phyloP scores from a whole-genome alignment of 2,329 filamentous ascomycete genomes.

The Pyricularia pennisetigena region DNA sequence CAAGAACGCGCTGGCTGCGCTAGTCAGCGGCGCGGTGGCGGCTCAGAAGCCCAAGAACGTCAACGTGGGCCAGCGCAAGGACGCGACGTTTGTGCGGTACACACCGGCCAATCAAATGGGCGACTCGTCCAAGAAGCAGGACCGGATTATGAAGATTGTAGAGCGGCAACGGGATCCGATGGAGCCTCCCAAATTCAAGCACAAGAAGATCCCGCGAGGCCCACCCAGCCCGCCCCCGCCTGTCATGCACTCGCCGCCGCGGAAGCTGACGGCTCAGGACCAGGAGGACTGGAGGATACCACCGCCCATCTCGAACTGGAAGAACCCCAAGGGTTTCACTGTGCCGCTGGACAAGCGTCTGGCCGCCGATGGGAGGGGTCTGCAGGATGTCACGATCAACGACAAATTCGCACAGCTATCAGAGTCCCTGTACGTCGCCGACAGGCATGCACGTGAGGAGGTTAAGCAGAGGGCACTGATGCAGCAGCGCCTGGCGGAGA shows the following conservation, averaged over 20 bases:
- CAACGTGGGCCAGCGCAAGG: slow-evolving; percentile 67
- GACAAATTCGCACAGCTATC: slow-evolving; percentile 97
- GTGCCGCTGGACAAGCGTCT: slow-evolving; percentile 91
- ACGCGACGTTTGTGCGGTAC: slow-evolving; percentile 90
- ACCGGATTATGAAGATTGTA: slow-evolving; percentile 97
- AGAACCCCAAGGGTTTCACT: slow-evolving; percentile 97
- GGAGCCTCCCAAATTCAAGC: slow-evolving; percentile 97
- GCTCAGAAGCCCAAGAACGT: slow-evolving; percentile 96
- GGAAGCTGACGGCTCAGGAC: slow-evolving; percentile 92
- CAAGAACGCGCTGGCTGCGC: slow-evolving; percentile 69
- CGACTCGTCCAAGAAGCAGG: slow-evolving; percentile 72
- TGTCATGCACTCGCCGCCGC: slow-evolving; percentile 86
- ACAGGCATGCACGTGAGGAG: slow-evolving; percentile 90
- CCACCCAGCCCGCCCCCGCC: slow-evolving; percentile 89
- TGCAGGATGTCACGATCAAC: slow-evolving; percentile 94
- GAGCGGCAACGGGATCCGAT: slow-evolving; percentile 88
- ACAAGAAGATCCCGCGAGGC: slow-evolving; percentile 93
- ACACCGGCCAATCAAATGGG: slow-evolving; percentile 97
- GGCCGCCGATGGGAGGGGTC: slow-evolving; percentile 80
- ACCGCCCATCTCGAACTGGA: slow-evolving; percentile 94
- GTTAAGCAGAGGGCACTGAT: slow-evolving; percentile 86
- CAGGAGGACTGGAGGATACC: slow-evolving; percentile 90
- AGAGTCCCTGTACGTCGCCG: slow-evolving; percentile 88
- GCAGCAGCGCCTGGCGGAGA: slow-evolving; percentile 93
- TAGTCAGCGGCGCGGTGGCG: slow-evolving; percentile 78